phyloP scores from a whole-genome alignment of 2,329 filamentous ascomycete species.

The Phoma sp. region DNA sequence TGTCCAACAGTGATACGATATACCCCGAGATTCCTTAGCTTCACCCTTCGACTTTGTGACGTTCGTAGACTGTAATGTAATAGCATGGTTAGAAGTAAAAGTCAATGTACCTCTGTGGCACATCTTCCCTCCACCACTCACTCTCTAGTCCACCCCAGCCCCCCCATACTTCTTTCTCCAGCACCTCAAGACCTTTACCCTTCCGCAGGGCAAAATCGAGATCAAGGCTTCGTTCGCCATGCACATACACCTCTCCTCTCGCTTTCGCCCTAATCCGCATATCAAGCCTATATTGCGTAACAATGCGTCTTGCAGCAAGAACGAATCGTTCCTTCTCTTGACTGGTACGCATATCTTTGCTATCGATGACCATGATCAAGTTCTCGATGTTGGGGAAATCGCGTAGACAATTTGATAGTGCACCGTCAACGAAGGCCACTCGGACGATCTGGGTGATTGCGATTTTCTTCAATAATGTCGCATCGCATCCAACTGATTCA shows the following conservation, averaged over 20 bases:
- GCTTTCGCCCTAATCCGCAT: constrained; percentile 14
- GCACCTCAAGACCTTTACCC: not conserved
- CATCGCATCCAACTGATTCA: constrained; percentile 15
- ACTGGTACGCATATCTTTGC: constrained; percentile 10
- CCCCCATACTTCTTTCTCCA: constrained; percentile 6
- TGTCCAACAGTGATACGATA: constrained; percentile 27
- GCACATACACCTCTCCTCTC: constrained; percentile 13
- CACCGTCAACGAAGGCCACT: constrained; percentile 24
- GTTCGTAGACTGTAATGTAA: constrained; percentile 1
- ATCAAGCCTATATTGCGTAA: constrained; percentile 25
- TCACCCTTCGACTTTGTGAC: not conserved
- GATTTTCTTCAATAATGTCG: constrained; percentile 17
- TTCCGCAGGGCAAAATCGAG: constrained; percentile 8
- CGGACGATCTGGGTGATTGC: constrained; percentile 26
- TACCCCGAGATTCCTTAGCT: constrained; percentile 32
- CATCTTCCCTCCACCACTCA: constrained; percentile 13
- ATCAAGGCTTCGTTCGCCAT: constrained; percentile 1
- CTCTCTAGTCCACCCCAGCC: constrained; percentile 1
- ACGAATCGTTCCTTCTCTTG: constrained; percentile 23
- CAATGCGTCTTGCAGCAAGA: constrained; percentile 27
- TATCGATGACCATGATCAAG: constrained; percentile 26
- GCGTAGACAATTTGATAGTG: constrained; percentile 28
- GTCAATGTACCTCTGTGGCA: constrained; percentile 17
- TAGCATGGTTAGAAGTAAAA: constrained; percentile 8
- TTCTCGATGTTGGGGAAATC: constrained; percentile 26